These are phyloP conservation scores for Aureobasidium subglaciale DNA, from an alignment of 2,329 filamentous ascomycete genomes.

Conservation along the genomic window DNA sequence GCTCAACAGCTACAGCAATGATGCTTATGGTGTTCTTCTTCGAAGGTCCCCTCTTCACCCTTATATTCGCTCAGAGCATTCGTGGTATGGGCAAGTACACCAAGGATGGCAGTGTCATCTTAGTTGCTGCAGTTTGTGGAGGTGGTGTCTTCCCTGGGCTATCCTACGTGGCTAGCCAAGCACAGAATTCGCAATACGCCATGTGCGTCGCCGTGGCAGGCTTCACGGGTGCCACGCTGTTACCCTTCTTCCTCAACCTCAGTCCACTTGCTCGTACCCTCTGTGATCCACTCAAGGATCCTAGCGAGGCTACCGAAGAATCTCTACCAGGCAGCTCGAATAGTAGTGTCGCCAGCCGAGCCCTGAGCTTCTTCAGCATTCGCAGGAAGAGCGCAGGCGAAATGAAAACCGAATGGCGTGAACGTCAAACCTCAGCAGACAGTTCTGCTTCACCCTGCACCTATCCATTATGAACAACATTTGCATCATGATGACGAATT, in stretches of 20 bases:
- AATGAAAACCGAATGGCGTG: conserved; percentile 15
- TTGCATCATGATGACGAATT: background rate
- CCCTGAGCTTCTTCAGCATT: conserved; percentile 27
- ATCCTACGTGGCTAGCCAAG: conserved; percentile 39
- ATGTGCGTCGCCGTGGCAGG: conserved; percentile 48
- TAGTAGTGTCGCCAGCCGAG: conserved; percentile 25
- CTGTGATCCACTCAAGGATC: conserved; percentile 32
- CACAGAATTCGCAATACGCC: conserved; percentile 38
- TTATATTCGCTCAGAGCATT: conserved; percentile 52
- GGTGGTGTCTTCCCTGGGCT: conserved; percentile 51
- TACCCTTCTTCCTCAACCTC: conserved; percentile 48
- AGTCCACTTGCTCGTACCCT: conserved; percentile 42
- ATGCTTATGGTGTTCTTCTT: conserved; percentile 51
- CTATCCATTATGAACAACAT: background rate
- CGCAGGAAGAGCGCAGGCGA: conserved; percentile 20
- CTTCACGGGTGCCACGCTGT: conserved; percentile 45
- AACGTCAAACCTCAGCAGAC: conserved; percentile 11
- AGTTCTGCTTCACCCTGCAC: background rate
- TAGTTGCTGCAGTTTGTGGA: conserved; percentile 49
- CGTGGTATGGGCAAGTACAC: conserved; percentile 53
- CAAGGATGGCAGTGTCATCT: conserved; percentile 47
- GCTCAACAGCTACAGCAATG: conserved; percentile 39
- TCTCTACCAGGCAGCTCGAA: conserved; percentile 21
- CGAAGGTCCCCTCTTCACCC: conserved; percentile 53
- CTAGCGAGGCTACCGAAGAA: background rate